A percentile compares a stretch with the other conserved stretches of the same genome.
Evolutionary conservation across 2,329 filamentous ascomycete genomes (phyloP).

Genomic region (Verticillium dahliae): DNA sequence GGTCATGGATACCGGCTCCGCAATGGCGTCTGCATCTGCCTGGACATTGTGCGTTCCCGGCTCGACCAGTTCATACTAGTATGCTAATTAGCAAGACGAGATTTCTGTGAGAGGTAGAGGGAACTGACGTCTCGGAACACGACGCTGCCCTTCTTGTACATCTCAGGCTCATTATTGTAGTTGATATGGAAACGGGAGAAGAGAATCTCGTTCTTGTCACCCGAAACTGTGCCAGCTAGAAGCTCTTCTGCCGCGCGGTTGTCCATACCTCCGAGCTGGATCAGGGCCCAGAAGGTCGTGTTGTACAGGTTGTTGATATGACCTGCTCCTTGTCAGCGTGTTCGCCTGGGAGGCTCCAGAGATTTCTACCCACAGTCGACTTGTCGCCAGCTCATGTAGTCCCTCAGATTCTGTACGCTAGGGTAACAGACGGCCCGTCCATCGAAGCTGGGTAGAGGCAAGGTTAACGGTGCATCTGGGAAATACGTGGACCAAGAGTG

Average conservation of each 20-base stretch:
- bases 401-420: slow-evolving; percentile 70
- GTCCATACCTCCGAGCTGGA: slow-evolving; percentile 69
- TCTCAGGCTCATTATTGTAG: slow-evolving; percentile 93
- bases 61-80: slow-evolving; percentile 65
- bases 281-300: slow-evolving; percentile 89
- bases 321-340: slow-evolving; percentile 39
- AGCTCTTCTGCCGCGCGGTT: slow-evolving; percentile 73
- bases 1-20: slow-evolving; percentile 53
- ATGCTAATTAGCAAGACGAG: slow-evolving; percentile 14
- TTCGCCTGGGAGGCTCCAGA: not conserved
- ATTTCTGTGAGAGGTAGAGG: not conserved
- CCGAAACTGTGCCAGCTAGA: slow-evolving; percentile 73
- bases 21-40: slow-evolving; percentile 38
- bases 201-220: slow-evolving; percentile 93
- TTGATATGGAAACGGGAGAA: slow-evolving; percentile 88
- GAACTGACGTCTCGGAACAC: slow-evolving; percentile 69
- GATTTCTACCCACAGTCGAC: slow-evolving; percentile 67
- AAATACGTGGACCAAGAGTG: slow-evolving; percentile 75
- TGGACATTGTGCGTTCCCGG: slow-evolving; percentile 39
- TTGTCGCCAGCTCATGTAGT: slow-evolving; percentile 97
- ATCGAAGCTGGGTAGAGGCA: slow-evolving; percentile 84
- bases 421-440: slow-evolving; percentile 89
- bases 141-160: slow-evolving; percentile 90
- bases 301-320: slow-evolving; percentile 99
- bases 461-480: slow-evolving; percentile 59